Base-by-base conservation (phyloP, 164 flowering plant species). In the Cinnamomum micranthum region DNA sequence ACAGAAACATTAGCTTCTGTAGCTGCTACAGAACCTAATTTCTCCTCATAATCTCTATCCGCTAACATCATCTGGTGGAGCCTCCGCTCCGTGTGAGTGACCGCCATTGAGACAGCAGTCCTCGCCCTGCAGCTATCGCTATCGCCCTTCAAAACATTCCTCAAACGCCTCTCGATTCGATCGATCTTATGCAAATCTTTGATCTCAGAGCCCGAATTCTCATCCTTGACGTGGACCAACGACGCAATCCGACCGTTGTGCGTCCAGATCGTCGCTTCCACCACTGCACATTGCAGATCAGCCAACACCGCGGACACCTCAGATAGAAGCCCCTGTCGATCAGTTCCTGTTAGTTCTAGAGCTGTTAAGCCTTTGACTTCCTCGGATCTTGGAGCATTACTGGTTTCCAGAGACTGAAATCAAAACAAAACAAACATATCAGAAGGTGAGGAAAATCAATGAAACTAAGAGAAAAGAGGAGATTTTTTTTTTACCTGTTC, bases 51-150 rank as follows among this genome's bases (percentile, higher is more conserved):
- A 69, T 92, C 95, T 72, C 90, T 80, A 75, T 88, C 97, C 58
- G 91, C 92, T 74, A 85, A 88, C 73, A 92, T 55, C 91, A 92
- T 87, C 82, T 90, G 93, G 76, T 92, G 97, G 28, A 92, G 91
- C 73, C 97, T 74, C 35, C 97, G 82, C 73, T 92, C 93, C 60
- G 84, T 79, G 73, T 90, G 95, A 11, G 91, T 88, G 73, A 82
- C 80, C 1, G 91, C 95, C 84, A 85, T 71, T 4, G 95, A 90
- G 81, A 91, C 72, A 28, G 69, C 65, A 62, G 68, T 78, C 65
- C 73, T 77, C 14, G 81, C 80, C 14, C 77, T 33, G 41, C 75
- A 74, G 2, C 47, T 24, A 52, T 77, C 77, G 24, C 52, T 76
- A 50, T 79, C 72, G 2, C 83, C 82, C 74, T 73, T 81, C 12